Base-by-base conservation (phyloP, 495 filamentous ascomycete species). In the Trypethelium eluteriae region DNA sequence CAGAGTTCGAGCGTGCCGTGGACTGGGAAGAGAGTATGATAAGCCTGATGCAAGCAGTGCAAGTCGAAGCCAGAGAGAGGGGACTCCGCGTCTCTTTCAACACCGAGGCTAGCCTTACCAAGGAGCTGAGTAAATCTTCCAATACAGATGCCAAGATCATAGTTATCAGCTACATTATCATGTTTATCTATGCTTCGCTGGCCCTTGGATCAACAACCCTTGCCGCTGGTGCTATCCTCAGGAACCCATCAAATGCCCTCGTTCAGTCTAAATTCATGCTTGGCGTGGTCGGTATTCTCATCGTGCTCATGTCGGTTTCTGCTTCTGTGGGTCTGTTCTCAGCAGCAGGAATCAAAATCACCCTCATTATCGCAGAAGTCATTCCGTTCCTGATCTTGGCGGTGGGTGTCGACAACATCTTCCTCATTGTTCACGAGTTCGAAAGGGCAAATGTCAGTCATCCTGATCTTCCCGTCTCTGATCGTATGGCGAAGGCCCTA, bases 121-220 rank as follows among this genome's bases (percentile, higher is more conserved):
- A 96, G 73, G 94, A 98, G 72, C 81, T 92, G 59, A 98, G 96
- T 78, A 96, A 98, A 76, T 93, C 89, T 11, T 96, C 91, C 44
- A 98, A 98, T 75, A 97, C 94, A 2, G 94, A 98, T 76, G 94
- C 93, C 25, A 96, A 93, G 76, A 98, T 98, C 69, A 86, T 98
- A 14, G 88, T 95, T 50, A 89, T 98, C 76, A 97, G 93, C 80
- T 98, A 98, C 78, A 84, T 98, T 68, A 89, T 96, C 76, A 98
- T 98, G 94, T 98, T 98, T 74, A 75, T 98, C 44, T 98, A 98
- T 72, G 94, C 92, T 3, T 97, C 92, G 2, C 73, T 98, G 41
- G 92, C 94, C 2, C 78, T 98, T 3, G 95, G 94, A 2, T 95
- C 92, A 2, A 92, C 88, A 12, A 93, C 89, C 1, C 78, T 96